A percentile compares a stretch with the other conserved stretches of the same genome.
Conservation (phyloP, 2,329 filamentous ascomycete species). For the Sclerotinia spermophila region DNA sequence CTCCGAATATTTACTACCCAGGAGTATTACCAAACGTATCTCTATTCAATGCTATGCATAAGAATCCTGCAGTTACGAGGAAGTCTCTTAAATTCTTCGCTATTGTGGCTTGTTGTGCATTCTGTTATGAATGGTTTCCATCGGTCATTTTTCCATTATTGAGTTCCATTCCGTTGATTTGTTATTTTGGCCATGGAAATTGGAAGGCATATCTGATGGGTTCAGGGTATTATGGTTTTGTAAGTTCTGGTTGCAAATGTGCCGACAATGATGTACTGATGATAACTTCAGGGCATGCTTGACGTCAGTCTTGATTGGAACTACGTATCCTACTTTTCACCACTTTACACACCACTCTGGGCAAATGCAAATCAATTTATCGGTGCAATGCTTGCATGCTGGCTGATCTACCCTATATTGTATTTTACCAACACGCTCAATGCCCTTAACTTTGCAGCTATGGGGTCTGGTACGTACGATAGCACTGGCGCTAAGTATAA, state of each 20-base stretch:
- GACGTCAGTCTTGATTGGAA: conserved; percentile 44
- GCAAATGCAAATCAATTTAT: conserved; percentile 37
- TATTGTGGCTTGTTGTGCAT: conserved; percentile 27
- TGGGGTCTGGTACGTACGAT: conserved; percentile 51
- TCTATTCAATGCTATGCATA: conserved; percentile 42
- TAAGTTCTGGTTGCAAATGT: neutral
- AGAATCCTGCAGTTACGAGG: conserved; percentile 38
- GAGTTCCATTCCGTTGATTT: conserved; percentile 47
- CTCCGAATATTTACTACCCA: conserved; percentile 63
- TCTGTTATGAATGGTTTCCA: conserved; percentile 19
- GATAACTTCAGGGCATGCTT: conserved; percentile 32
- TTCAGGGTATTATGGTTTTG: conserved; percentile 39
- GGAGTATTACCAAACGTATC: conserved; percentile 48
- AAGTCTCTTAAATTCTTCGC: conserved; percentile 39
- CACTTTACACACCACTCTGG: conserved; percentile 34
- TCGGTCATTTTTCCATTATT: conserved; percentile 37
- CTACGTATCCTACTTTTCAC: conserved; percentile 38
- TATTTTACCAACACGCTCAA: conserved; percentile 45
- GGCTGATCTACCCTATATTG: conserved; percentile 37
- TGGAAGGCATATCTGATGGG: conserved; percentile 49
- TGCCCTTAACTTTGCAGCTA: conserved; percentile 42
- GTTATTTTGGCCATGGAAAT: conserved; percentile 46
- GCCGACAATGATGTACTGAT: neutral
- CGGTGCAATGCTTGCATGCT: conserved; percentile 36
- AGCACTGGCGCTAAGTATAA: conserved; percentile 64